These are phyloP conservation scores for Spathaspora sp. DNA, from an alignment of 1,139 yeast genomes.

Conservation along the genomic window DNA sequence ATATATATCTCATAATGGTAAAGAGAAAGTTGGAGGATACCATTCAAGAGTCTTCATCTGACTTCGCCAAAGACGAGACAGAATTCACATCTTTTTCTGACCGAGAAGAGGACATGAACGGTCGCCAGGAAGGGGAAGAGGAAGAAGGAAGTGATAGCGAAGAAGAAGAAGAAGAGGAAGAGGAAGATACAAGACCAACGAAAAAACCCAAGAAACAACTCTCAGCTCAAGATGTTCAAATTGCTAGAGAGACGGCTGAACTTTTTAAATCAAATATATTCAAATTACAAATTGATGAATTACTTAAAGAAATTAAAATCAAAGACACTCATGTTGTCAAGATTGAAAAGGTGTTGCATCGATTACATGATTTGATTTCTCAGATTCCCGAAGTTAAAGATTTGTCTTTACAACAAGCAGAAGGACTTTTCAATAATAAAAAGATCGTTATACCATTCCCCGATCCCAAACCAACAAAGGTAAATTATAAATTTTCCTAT, in stretches of 20 bases:
- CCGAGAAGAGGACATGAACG: constrained; percentile 7
- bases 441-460: constrained; percentile 77
- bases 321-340: constrained; percentile 65
- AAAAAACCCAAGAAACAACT: constrained; percentile 43
- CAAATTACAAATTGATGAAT: constrained; percentile 90
- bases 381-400: constrained; percentile 56
- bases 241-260: constrained; percentile 92
- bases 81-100: constrained; percentile 12
- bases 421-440: constrained; percentile 43
- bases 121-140: constrained; percentile 15
- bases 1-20: constrained; percentile 21
- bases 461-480: constrained; percentile 76
- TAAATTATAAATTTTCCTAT: constrained; percentile 71
- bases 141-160: constrained; percentile 15
- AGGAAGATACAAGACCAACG: constrained; percentile 22
- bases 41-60: constrained; percentile 6
- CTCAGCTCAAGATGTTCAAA: constrained; percentile 83
- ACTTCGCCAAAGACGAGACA: constrained; percentile 15
- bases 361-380: constrained; percentile 68
- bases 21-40: constrained; percentile 28
- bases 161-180: constrained; percentile 15
- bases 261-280: constrained; percentile 91
- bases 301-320: constrained; percentile 72
- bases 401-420: constrained; percentile 55
- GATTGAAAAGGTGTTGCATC: constrained; percentile 77